Evolutionary conservation across 1,139 yeast genomes (phyloP).

Genomic region (Debaryomyces nepalensis): DNA sequence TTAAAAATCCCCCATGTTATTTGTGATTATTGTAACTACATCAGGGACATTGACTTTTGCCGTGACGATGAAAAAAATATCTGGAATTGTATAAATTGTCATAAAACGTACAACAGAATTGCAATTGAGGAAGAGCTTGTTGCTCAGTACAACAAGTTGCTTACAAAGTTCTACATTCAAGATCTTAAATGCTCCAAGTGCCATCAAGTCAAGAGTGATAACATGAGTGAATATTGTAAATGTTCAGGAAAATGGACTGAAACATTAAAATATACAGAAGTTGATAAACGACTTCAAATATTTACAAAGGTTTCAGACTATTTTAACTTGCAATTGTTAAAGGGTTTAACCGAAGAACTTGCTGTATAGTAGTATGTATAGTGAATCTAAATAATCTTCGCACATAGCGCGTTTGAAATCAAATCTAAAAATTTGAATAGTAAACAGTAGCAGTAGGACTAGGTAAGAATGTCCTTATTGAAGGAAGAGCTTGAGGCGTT

Average conservation of each 20-base stretch:
- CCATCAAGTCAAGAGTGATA: slow-evolving; percentile 64
- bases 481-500: slow-evolving; percentile 13
- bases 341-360: slow-evolving; percentile 47
- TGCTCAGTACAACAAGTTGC: slow-evolving; percentile 57
- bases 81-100: slow-evolving; percentile 77
- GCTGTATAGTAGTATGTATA: slow-evolving; percentile 10
- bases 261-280: slow-evolving; percentile 51
- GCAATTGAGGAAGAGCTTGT: slow-evolving; percentile 80
- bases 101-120: slow-evolving; percentile 63
- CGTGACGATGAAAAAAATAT: slow-evolving; percentile 56
- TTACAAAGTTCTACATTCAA: slow-evolving; percentile 73
- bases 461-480: slow-evolving; percentile 6
- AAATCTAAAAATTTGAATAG: neutral
- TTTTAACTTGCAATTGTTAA: slow-evolving; percentile 64
- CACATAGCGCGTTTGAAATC: slow-evolving; percentile 1
- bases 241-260: slow-evolving; percentile 90
- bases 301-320: slow-evolving; percentile 63
- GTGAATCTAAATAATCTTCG: neutral
- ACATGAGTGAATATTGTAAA: slow-evolving; percentile 74
- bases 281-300: slow-evolving; percentile 50
- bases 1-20: slow-evolving; percentile 68
- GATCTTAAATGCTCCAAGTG: slow-evolving; percentile 85
- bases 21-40: slow-evolving; percentile 79
- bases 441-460: too few species aligned
- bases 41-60: slow-evolving; percentile 82